phyloP scores from a whole-genome alignment of 2,329 filamentous ascomycete species.

The Aspergillus pseudoglaucus region DNA sequence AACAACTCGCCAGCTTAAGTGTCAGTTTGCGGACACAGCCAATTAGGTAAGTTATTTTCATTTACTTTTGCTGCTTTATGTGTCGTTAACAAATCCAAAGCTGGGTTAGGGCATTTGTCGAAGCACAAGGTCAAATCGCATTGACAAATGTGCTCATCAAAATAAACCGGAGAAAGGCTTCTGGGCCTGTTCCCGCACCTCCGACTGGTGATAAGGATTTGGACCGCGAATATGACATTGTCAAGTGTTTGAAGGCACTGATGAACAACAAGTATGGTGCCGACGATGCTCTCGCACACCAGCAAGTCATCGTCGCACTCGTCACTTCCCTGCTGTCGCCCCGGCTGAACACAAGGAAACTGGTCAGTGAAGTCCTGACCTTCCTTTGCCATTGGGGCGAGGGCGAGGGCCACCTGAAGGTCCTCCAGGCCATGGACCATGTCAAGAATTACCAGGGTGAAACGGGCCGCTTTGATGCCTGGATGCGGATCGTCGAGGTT shows the following conservation, averaged over 20 bases:
- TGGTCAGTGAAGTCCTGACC: conserved; percentile 92
- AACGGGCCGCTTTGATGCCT: conserved; percentile 92
- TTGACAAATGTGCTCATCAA: conserved; percentile 89
- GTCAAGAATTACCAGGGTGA: conserved; percentile 84
- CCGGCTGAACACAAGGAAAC: conserved; percentile 81
- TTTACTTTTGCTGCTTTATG: background rate
- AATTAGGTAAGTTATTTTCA: conserved; percentile 53
- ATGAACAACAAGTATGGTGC: conserved; percentile 99
- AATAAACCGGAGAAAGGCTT: conserved; percentile 79
- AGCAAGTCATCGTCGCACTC: conserved; percentile 82
- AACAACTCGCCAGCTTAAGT: conserved; percentile 85
- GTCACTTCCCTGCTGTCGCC: conserved; percentile 82
- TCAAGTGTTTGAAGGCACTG: conserved; percentile 92
- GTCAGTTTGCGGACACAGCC: conserved; percentile 94
- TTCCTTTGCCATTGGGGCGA: conserved; percentile 94
- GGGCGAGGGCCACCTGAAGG: conserved; percentile 82
- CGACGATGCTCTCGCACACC: conserved; percentile 85
- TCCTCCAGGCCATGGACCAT: conserved; percentile 85
- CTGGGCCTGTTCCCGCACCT: conserved; percentile 60
- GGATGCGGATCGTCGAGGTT: conserved; percentile 98
- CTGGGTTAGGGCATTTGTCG: conserved; percentile 94
- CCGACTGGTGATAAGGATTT: conserved; percentile 68
- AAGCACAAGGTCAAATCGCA: conserved; percentile 94
- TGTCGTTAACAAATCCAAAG: conserved; percentile 27
- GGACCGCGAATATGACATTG: conserved; percentile 91